Percentiles rank a stretch among this genome's conserved stretches.
phyloP scores from a whole-genome alignment of 176 grass and related monocot species.

The Musa troglodytarum region DNA sequence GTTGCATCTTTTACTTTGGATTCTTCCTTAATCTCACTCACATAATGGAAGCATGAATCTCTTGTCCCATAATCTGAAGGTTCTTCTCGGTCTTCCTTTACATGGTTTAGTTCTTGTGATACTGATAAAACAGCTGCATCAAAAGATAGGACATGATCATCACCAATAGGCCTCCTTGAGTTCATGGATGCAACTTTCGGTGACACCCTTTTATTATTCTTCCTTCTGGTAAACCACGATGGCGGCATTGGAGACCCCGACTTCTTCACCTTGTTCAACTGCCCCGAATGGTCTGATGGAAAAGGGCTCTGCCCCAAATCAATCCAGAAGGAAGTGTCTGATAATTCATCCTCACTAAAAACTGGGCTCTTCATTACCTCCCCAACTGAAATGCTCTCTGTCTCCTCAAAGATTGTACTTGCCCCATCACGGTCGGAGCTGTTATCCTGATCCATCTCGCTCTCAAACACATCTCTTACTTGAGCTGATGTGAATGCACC shows the following conservation, averaged over 20 bases:
- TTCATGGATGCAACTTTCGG: conserved; percentile 45
- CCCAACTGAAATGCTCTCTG: conserved; percentile 74
- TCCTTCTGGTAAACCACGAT: conserved; percentile 70
- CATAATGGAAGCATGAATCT: conserved; percentile 39
- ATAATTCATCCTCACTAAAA: conserved; percentile 91
- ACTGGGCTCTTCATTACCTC: conserved; percentile 99
- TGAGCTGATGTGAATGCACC: conserved; percentile 82
- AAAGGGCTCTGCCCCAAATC: conserved; percentile 92
- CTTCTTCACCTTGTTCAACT: conserved; percentile 54
- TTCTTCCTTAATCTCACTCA: conserved; percentile 90
- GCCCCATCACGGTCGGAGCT: conserved; percentile 82
- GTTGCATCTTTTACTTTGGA: conserved; percentile 47
- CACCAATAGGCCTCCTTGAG: conserved; percentile 61
- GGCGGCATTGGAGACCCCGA: conserved; percentile 78
- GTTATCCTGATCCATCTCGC: conserved; percentile 89
- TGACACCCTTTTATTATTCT: conserved; percentile 60
- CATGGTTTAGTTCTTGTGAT: conserved; percentile 53
- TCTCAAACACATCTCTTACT: conserved; percentile 82
- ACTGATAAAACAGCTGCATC: conserved; percentile 85
- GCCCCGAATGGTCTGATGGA: conserved; percentile 68
- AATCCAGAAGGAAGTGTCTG: conserved; percentile 87
- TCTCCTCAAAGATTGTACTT: conserved; percentile 97
- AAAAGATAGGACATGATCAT: conserved; percentile 78
- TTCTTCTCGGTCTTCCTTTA: conserved; percentile 43
- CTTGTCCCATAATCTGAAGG: conserved; percentile 30